phyloP scores from a whole-genome alignment of 2,329 filamentous ascomycete species.

The Xylaria sp. region DNA sequence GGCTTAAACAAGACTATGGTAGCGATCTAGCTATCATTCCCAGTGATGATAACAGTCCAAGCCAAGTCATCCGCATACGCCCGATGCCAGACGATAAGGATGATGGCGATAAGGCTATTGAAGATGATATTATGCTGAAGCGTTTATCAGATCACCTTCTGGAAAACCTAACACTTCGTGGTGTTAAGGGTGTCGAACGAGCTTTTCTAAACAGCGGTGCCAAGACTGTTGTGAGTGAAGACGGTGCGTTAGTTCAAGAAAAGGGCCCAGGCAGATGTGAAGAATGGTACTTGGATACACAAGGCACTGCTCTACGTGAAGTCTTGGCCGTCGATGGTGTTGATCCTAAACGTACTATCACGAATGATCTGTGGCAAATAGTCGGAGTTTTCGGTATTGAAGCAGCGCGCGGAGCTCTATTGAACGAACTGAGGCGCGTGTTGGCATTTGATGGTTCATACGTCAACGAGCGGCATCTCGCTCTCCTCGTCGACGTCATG shows the following conservation, averaged over 20 bases:
- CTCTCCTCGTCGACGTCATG: constrained; percentile 96
- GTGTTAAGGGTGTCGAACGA: constrained; percentile 86
- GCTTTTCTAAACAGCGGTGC: constrained; percentile 91
- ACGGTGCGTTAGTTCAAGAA: constrained; percentile 78
- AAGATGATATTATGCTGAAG: constrained; percentile 94
- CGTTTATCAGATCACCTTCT: constrained; percentile 90
- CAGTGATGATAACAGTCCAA: constrained; percentile 97
- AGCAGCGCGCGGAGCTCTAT: constrained; percentile 85
- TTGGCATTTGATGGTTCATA: constrained; percentile 99
- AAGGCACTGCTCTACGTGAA: constrained; percentile 84
- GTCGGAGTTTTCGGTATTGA: constrained; percentile 97
- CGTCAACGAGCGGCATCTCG: constrained; percentile 98
- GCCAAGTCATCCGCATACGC: constrained; percentile 92
- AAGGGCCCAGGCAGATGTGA: constrained; percentile 80
- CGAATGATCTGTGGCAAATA: constrained; percentile 95
- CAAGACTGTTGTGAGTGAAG: constrained; percentile 71
- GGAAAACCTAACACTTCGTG: constrained; percentile 89
- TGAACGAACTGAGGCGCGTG: constrained; percentile 90
- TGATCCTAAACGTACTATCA: constrained; percentile 85
- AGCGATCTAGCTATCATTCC: constrained; percentile 91
- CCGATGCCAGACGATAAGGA: constrained; percentile 79
- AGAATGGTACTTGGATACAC: constrained; percentile 97
- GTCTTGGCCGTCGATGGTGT: constrained; percentile 90
- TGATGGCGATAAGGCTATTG: constrained; percentile 69
- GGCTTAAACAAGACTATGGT: constrained; percentile 89